phyloP scores from a whole-genome alignment of 2,329 filamentous ascomycete genomes.

The Achaetomium macrosporum region DNA sequence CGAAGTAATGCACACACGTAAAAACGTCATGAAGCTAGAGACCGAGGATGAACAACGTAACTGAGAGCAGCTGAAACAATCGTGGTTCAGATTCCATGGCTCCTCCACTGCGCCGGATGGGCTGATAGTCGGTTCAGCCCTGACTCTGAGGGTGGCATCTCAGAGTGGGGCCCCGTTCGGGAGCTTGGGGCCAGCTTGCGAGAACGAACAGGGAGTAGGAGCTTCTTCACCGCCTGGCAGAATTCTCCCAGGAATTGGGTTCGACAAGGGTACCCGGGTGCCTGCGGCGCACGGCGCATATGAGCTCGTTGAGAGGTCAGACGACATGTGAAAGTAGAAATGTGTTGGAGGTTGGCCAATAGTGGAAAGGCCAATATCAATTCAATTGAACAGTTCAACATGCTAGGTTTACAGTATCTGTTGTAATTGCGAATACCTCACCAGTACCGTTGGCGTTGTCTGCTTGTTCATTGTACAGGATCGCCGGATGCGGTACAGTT shows the following conservation, averaged over 20 bases:
- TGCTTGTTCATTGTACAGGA: background rate
- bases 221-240: conserved; percentile 16
- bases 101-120: too few species aligned
- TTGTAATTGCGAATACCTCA: background rate
- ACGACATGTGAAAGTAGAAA: background rate
- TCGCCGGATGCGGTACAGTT: conserved; percentile 16
- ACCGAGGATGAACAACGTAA: too few species aligned
- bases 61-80: too few species aligned
- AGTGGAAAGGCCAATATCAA: background rate
- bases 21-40: too few species aligned
- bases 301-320: conserved; percentile 11
- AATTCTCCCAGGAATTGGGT: background rate
- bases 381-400: background rate
- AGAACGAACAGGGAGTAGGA: background rate
- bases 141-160: too few species aligned
- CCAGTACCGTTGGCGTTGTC: background rate
- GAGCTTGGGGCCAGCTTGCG: background rate
- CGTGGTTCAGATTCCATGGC: too few species aligned
- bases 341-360: background rate
- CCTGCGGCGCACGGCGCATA: conserved; percentile 6
- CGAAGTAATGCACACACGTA: too few species aligned
- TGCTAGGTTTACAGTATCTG: background rate
- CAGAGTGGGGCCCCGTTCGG: too few species aligned
- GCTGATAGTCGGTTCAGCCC: too few species aligned
- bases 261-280: conserved; percentile 12